Base-by-base conservation (phyloP, 768 basidiomycete species). In the Cyathus striatus region DNA sequence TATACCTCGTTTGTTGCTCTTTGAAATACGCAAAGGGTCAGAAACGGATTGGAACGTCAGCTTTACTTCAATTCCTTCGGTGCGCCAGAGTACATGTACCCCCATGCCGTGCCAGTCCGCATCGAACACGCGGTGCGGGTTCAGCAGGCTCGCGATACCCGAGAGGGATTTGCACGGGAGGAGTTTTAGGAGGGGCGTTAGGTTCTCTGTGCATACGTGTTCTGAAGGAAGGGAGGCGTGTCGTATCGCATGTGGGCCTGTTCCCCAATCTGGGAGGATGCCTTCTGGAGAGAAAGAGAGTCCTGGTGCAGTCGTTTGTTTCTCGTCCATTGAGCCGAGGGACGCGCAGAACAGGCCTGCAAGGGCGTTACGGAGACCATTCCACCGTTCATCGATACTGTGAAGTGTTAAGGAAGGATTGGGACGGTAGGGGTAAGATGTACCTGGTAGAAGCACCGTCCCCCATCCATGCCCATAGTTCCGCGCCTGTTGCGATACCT, bases 341-440 rank as follows among this genome's bases (percentile, higher is more conserved):
- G 91, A 92, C 7, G 95, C 91, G 53, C 96, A 98, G 65, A 99
- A 97, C 3, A 97, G 69, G 16, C 96, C 96, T 0, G 92, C 86
- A 2, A 97, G 73, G 5, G 90, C 85, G 54, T 95, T 94, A 18
- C 91, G 81, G 3, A 96, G 75, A 6, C 83, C 85, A 46, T 75
- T 73, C 93, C 94, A 97, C 21, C 87, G 79, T 36, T 76, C 70
- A 47, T 90, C 85, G 23, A 86, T 65, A 17, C 88, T 91, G 52
- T 26, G n/a, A n/a, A n/a, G n/a, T n/a, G n/a, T 27, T 2, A 30
- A n/a, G 9, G 38, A 10, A 10, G 7, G 10, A 40, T 40, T 40
- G 14, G 22, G 7, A 24, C 9, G 10, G 36, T 18, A 21, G 20
- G 10, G 10, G 10, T 21, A 26, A 9, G 22, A 13, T 26, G 52